Conservation (phyloP, 139 green algal species). For the Chlamydomonas asymmetrica region DNA sequence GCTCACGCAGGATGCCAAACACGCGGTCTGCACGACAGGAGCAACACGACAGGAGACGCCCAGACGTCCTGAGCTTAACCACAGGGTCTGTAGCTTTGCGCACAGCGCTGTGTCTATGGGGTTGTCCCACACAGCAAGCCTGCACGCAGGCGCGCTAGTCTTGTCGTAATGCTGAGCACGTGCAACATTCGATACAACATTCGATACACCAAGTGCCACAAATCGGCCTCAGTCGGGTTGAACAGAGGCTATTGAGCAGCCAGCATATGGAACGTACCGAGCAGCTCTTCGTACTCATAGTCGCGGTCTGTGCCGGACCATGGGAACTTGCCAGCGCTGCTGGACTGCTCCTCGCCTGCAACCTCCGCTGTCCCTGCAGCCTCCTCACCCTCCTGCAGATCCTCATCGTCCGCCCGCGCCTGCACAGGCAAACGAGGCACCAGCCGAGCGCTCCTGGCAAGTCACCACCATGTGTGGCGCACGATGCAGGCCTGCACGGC, state of each 20-base stretch:
- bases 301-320: constrained; percentile 95
- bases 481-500: background rate
- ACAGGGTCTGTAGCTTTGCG: too few species aligned
- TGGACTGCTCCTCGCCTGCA: constrained; percentile 5
- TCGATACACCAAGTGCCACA: too few species aligned
- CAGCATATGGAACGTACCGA: too few species aligned
- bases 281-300: constrained; percentile 97
- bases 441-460: background rate
- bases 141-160: too few species aligned
- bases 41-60: background rate
- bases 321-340: constrained; percentile 49
- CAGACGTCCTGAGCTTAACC: too few species aligned
- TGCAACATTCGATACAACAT: too few species aligned
- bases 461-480: background rate
- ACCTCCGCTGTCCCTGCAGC: constrained; percentile 23
- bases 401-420: constrained; percentile 49
- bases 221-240: too few species aligned
- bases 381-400: constrained; percentile 48
- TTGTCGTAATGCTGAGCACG: too few species aligned
- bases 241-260: too few species aligned
- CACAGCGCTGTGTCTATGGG: too few species aligned
- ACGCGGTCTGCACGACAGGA: constrained; percentile 77
- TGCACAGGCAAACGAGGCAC: constrained; percentile 3
- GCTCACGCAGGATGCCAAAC: constrained; percentile 93
- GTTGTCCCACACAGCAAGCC: too few species aligned